Conservation (phyloP, 2,329 filamentous ascomycete genomes). For the Cladobotryum mycophilum region DNA sequence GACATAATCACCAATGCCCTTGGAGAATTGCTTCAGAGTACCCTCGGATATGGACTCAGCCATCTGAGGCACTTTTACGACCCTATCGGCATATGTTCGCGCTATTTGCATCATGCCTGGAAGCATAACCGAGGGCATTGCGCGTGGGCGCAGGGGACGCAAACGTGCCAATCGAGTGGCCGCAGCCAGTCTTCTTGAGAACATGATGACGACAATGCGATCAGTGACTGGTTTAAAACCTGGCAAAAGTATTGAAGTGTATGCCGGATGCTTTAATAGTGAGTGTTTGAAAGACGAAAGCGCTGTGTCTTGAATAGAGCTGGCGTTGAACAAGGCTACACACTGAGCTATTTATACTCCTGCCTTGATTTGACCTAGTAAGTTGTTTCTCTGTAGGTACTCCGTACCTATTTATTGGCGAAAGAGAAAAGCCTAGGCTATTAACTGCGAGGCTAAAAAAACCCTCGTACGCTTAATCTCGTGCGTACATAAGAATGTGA, state of each 20-base stretch:
- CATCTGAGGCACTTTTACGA: slow-evolving; percentile 96
- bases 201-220: neutral
- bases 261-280: no score
- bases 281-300: no score
- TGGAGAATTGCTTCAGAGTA: slow-evolving; percentile 91
- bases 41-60: slow-evolving; percentile 98
- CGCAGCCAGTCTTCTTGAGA: slow-evolving; percentile 5
- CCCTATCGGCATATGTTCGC: slow-evolving; percentile 65
- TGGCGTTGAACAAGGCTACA: no score
- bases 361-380: no score
- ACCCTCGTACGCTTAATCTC: no score
- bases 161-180: slow-evolving; percentile 7
- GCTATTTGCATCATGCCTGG: slow-evolving; percentile 49
- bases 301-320: no score
- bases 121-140: slow-evolving; percentile 30
- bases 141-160: slow-evolving; percentile 9
- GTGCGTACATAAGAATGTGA: no score
- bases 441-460: no score
- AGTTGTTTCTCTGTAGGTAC: neutral
- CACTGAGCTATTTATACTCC: no score
- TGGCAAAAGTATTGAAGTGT: no score
- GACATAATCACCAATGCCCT: slow-evolving; percentile 86
- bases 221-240: no score
- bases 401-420: neutral
- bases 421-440: neutral